Percentiles rank a stretch among this genome's conserved stretches.
These are phyloP conservation scores for Alternaria ethzedia DNA, from an alignment of 2,329 filamentous ascomycete genomes.

Conservation along the genomic window DNA sequence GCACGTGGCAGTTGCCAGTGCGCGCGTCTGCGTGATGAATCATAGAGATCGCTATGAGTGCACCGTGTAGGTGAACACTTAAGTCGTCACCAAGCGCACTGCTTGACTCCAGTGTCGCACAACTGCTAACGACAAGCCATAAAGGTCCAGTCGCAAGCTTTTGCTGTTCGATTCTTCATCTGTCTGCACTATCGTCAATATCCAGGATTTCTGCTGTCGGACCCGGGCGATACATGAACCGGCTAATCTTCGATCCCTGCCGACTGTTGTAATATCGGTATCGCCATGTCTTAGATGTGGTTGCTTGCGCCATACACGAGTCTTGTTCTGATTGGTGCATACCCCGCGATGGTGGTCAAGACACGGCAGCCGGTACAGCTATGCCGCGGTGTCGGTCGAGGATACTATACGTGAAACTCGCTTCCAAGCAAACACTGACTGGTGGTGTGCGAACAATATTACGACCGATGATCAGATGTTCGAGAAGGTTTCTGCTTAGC, in stretches of 20 bases:
- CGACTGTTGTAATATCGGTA: background rate
- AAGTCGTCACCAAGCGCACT: background rate
- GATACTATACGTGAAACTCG: constrained; percentile 10
- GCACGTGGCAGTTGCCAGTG: background rate
- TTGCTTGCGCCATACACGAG: background rate
- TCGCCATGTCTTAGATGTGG: background rate
- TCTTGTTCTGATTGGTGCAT: background rate
- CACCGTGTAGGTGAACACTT: background rate
- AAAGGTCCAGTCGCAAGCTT: background rate
- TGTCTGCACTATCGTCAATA: background rate
- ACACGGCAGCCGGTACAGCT: background rate
- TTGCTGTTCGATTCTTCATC: background rate
- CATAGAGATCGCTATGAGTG: background rate
- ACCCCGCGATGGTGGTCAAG: background rate
- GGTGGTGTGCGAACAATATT: constrained; percentile 12
- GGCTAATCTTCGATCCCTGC: background rate
- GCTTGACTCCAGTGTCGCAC: background rate
- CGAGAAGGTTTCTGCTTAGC: background rate
- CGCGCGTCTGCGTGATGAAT: background rate
- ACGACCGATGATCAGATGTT: constrained; percentile 1
- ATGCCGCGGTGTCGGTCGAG: background rate
- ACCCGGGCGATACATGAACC: background rate
- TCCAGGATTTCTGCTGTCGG: background rate
- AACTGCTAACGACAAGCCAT: background rate
- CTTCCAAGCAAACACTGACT: background rate